Evolutionary conservation across 306 rosid genomes (phyloP), one percentile per base, ranked within the genome.

Genomic region (Oxytropis ochrocephala): DNA sequence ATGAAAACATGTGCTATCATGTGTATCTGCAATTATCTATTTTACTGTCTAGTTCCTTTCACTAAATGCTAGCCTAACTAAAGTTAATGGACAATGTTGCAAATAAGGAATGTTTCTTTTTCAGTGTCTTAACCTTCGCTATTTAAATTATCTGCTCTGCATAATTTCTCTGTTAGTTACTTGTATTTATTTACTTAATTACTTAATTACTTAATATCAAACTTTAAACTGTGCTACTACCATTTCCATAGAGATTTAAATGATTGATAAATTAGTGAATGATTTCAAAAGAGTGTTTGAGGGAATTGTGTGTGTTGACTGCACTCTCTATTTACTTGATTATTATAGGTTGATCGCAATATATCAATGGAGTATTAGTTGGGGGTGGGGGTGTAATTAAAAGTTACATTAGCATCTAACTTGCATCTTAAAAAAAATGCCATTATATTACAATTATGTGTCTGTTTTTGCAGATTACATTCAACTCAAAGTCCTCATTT

Each of bases 401-500:
- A n/a, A n/a, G n/a, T n/a, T n/a, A n/a, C n/a, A n/a, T n/a, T n/a
- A n/a, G n/a, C n/a, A n/a, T n/a, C n/a, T n/a, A n/a, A n/a, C n/a
- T n/a, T n/a, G n/a, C n/a, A n/a, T n/a, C n/a, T n/a, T n/a, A n/a
- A n/a, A n/a, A n/a, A n/a, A n/a, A n/a, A n/a, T n/a, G n/a, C n/a
- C n/a, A 32, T 60, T 24, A 42, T 69, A 53, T 14, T 62, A 16
- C 36, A 67, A 56, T 27, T 62, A 57, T 75, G 6, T 41, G 57
- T 64, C 54, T 56, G 78, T 32, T 65, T 65, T 11, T 81, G 79
- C 83, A 93, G 98, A 82, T 93, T 85, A 75, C 80, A 14, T 90
- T 96, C 84, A 86, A 80, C 84, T 78, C 86, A 18, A 86, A 67
- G 72, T 82, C 96, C 29, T 82, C 97, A 43, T 93, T 90, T 82